These are phyloP conservation scores for Nemania sp. DNA, from an alignment of 2,329 filamentous ascomycete species.

Conservation along the genomic window DNA sequence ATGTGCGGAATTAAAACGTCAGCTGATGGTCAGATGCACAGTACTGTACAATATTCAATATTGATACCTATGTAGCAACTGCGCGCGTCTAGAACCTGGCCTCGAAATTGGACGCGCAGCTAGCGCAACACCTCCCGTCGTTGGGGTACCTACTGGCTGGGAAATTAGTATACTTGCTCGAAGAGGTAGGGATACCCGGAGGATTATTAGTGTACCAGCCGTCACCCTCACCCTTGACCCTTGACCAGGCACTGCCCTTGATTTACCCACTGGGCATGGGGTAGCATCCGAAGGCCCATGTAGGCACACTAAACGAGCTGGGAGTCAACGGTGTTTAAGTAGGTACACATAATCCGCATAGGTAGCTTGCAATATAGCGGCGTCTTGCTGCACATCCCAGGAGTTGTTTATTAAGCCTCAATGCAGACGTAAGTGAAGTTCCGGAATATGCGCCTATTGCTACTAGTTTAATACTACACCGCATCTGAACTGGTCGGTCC, in stretches of 20 bases:
- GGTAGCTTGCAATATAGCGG: conserved; percentile 20
- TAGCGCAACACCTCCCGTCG: conserved; percentile 22
- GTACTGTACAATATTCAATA: neutral
- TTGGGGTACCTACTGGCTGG: neutral
- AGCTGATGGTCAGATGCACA: conserved; percentile 10
- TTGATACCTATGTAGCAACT: conserved; percentile 7
- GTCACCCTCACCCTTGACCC: neutral
- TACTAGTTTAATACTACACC: conserved; percentile 3
- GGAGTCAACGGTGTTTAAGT: conserved; percentile 12
- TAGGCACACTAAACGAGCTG: conserved; percentile 13
- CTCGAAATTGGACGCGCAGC: conserved; percentile 21
- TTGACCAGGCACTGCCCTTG: conserved; percentile 4
- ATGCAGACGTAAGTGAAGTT: conserved; percentile 9
- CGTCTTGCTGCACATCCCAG: conserved; percentile 18
- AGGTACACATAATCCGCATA: conserved; percentile 9
- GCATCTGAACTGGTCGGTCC: conserved; percentile 8
- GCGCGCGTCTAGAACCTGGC: conserved; percentile 27
- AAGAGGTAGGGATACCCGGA: conserved; percentile 22
- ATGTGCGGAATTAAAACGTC: neutral
- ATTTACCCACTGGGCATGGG: conserved; percentile 19
- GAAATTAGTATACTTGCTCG: conserved; percentile 10
- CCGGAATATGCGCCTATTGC: conserved; percentile 11
- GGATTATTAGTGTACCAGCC: conserved; percentile 8
- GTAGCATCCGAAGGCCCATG: conserved; percentile 12
- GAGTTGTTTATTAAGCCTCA: conserved; percentile 9